Percentiles rank a stretch among this genome's conserved stretches.
Conservation (phyloP, 768 basidiomycete genomes). For the Mycena indigotica region DNA sequence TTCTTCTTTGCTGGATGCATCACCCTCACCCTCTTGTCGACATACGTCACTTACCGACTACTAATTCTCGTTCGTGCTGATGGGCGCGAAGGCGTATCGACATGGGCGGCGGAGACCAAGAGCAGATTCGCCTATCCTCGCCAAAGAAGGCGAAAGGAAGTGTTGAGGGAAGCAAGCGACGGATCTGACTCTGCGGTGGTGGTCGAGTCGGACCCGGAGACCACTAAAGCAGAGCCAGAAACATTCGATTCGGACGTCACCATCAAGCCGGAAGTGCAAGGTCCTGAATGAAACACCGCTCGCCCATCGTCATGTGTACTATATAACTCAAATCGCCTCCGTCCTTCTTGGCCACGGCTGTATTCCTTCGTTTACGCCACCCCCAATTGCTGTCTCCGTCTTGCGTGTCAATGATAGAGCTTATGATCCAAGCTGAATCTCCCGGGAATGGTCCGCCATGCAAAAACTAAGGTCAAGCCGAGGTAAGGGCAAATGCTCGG, state of each 20-base stretch:
- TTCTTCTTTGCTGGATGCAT: conserved; percentile 36
- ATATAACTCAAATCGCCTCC: conserved; percentile 7
- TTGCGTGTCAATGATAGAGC: conserved; percentile 13
- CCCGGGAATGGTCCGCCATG: conserved; percentile 19
- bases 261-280: conserved; percentile 15
- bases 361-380: not conserved
- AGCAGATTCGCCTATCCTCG: conserved; percentile 6
- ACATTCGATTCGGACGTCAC: conserved; percentile 2
- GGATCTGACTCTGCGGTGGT: conserved; percentile 11
- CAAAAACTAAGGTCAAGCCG: conserved; percentile 7
- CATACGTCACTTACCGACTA: conserved; percentile 38
- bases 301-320: too few relatives aligned
- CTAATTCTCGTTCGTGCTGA: conserved; percentile 35
- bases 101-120: conserved; percentile 30
- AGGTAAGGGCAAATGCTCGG: conserved; percentile 24
- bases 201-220: conserved; percentile 6
- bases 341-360: too few relatives aligned
- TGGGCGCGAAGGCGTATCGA: conserved; percentile 32
- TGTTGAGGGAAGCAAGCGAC: conserved; percentile 18
- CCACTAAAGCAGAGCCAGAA: conserved; percentile 8
- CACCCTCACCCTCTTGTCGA: conserved; percentile 31
- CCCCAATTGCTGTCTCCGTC: not conserved
- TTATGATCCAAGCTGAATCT: conserved; percentile 12
- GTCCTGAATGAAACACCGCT: too few relatives aligned
- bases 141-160: not conserved